Evolutionary conservation across 192 early-diverging fungal species (phyloP).

Genomic region (Backusella tarrabulga): DNA sequence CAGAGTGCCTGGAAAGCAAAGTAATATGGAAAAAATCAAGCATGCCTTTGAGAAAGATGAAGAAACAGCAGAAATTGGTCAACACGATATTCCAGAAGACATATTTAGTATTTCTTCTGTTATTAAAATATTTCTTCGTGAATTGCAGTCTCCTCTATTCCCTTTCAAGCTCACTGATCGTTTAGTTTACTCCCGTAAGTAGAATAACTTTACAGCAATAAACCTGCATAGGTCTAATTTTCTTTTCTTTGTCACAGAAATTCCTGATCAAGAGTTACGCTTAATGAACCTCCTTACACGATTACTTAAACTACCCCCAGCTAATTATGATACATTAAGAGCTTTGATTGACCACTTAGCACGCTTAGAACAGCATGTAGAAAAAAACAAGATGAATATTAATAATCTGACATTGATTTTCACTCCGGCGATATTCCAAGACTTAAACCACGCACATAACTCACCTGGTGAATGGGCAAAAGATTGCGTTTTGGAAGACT

Average conservation of each 20-base stretch:
- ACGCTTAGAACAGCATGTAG: conserved; percentile 46
- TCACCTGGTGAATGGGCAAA: conserved; percentile 36
- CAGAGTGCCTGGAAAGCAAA: conserved; percentile 34
- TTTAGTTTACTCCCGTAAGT: conserved; percentile 46
- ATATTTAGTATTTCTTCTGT: conserved; percentile 57
- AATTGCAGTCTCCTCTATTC: conserved; percentile 62
- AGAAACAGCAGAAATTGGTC: conserved; percentile 19
- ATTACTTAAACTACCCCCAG: conserved; percentile 44
- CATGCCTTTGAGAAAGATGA: conserved; percentile 37
- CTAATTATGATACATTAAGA: conserved; percentile 56
- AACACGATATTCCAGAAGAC: conserved; percentile 45
- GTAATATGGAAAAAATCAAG: conserved; percentile 30
- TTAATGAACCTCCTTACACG: conserved; percentile 41
- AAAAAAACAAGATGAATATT: conserved; percentile 65
- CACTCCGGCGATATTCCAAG: conserved; percentile 62
- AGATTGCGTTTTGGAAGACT: conserved; percentile 38
- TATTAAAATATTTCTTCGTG: conserved; percentile 65
- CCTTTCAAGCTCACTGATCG: conserved; percentile 52
- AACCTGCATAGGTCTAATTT: neutral
- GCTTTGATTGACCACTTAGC: conserved; percentile 54
- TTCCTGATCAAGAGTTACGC: conserved; percentile 39
- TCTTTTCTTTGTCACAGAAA: conserved; percentile 28
- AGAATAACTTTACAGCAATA: neutral
- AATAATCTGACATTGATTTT: conserved; percentile 63
- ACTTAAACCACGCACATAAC: conserved; percentile 44